phyloP scores from a whole-genome alignment of 805 yeast species.

The Candida insectorum region DNA sequence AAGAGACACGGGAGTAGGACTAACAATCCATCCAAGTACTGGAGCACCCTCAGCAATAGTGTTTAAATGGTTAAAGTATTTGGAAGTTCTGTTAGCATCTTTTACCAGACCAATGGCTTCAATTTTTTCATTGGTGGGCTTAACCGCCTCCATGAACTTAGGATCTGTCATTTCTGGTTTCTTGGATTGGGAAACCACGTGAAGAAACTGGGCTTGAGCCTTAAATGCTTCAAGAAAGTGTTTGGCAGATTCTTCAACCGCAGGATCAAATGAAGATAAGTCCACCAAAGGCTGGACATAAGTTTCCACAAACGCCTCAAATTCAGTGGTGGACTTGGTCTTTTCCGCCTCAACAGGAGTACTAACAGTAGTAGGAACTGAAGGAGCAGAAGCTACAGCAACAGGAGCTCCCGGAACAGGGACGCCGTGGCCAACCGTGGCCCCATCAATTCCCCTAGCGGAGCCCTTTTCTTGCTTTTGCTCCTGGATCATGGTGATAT shows the following conservation, averaged over 20 bases:
- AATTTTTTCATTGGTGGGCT: slow-evolving; percentile 66
- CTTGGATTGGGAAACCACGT: slow-evolving; percentile 55
- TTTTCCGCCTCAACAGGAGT: slow-evolving; percentile 12
- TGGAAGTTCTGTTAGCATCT: slow-evolving; percentile 70
- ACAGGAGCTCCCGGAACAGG: slow-evolving; percentile 2
- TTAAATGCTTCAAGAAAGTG: slow-evolving; percentile 51
- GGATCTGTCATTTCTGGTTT: slow-evolving; percentile 63
- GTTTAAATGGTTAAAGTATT: slow-evolving; percentile 66
- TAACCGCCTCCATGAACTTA: slow-evolving; percentile 51
- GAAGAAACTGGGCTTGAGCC: slow-evolving; percentile 56
- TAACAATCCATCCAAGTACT: slow-evolving; percentile 86
- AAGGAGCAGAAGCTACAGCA: not conserved
- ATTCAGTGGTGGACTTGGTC: slow-evolving; percentile 48
- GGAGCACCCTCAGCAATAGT: slow-evolving; percentile 88
- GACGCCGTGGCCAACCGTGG: slow-evolving; percentile 3
- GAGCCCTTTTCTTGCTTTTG: slow-evolving; percentile 28
- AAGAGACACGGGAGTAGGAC: slow-evolving; percentile 68
- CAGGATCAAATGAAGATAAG: slow-evolving; percentile 53
- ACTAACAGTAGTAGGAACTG: not conserved
- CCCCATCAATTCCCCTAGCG: slow-evolving; percentile 5
- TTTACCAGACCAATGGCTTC: slow-evolving; percentile 59
- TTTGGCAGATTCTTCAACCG: slow-evolving; percentile 55
- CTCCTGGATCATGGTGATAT: slow-evolving; percentile 77
- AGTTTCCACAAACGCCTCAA: slow-evolving; percentile 50
- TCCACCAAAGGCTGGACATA: slow-evolving; percentile 59